These are phyloP conservation scores for Pilasporangium apinafurcum DNA, from an alignment of 352 stramenopile genomes.

Conservation along the genomic window DNA sequence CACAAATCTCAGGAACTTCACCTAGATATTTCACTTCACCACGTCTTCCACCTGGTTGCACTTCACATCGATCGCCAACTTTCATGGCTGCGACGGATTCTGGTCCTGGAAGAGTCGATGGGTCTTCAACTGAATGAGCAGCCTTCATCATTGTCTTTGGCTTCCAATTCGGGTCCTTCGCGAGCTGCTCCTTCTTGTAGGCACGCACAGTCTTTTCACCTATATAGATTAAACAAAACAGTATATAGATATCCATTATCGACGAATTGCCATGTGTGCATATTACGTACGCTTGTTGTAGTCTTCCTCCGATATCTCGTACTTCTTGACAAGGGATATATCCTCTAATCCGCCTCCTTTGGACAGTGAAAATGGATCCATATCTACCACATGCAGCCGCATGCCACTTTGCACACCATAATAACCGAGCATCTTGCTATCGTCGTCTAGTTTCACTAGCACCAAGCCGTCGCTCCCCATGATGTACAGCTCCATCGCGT, in stretches of 20 bases:
- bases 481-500: constrained; percentile 81
- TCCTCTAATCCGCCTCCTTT: constrained; percentile 95
- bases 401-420: constrained; percentile 90
- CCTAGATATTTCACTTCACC: constrained; percentile 92
- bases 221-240: constrained; percentile 13
- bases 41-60: constrained; percentile 92
- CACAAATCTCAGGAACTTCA: constrained; percentile 84
- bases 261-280: too few species aligned
- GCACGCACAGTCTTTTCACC: constrained; percentile 95
- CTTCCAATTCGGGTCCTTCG: constrained; percentile 95
- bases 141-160: constrained; percentile 75
- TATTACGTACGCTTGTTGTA: constrained; percentile 92
- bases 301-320: constrained; percentile 97
- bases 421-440: constrained; percentile 86
- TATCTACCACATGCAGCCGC: constrained; percentile 94
- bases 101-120: constrained; percentile 37
- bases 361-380: constrained; percentile 95
- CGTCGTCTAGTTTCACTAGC: constrained; percentile 54
- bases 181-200: constrained; percentile 94
- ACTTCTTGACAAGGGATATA: constrained; percentile 96
- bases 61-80: constrained; percentile 95
- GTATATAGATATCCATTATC: background rate
- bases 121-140: constrained; percentile 15
- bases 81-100: constrained; percentile 81
- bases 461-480: constrained; percentile 45